These are phyloP conservation scores for Silene conica DNA, from an alignment of 148 eudicot genomes.

Conservation along the genomic window DNA sequence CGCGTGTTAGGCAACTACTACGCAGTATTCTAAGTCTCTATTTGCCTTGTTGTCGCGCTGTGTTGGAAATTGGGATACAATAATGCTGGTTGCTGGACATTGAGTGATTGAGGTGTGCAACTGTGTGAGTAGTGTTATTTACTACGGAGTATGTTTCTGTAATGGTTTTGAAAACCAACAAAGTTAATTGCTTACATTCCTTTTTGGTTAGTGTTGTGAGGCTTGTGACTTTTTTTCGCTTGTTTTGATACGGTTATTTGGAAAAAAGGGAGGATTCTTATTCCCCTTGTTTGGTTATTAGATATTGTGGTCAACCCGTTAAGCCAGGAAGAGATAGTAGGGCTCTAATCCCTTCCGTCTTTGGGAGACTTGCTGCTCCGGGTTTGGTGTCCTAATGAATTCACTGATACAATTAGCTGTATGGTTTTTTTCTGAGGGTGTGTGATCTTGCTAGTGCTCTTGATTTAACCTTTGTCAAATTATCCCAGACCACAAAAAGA, in stretches of 20 bases:
- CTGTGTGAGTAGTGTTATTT: too few species aligned
- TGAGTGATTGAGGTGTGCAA: background rate
- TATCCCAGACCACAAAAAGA: conserved; percentile 70
- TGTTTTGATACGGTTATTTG: background rate
- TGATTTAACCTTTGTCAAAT: background rate
- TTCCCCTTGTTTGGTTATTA: background rate
- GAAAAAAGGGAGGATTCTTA: background rate
- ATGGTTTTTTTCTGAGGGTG: background rate
- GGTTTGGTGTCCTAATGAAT: too few species aligned
- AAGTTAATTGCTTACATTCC: background rate
- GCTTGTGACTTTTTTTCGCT: background rate
- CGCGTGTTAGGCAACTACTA: background rate
- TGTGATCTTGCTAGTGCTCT: background rate
- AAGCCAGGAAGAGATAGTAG: background rate
- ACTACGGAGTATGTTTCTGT: background rate
- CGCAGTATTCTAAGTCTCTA: too few species aligned
- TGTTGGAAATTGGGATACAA: background rate
- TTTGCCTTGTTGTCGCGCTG: too few species aligned
- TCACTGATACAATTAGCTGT: too few species aligned
- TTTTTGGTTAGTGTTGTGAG: background rate
- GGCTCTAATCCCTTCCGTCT: background rate
- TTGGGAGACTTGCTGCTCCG: background rate
- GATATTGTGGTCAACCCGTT: background rate
- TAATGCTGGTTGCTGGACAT: background rate
- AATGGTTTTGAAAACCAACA: background rate